Evolutionary conservation across 2,329 filamentous ascomycete genomes (phyloP).

Genomic region (Aspergillus novofumigatus): DNA sequence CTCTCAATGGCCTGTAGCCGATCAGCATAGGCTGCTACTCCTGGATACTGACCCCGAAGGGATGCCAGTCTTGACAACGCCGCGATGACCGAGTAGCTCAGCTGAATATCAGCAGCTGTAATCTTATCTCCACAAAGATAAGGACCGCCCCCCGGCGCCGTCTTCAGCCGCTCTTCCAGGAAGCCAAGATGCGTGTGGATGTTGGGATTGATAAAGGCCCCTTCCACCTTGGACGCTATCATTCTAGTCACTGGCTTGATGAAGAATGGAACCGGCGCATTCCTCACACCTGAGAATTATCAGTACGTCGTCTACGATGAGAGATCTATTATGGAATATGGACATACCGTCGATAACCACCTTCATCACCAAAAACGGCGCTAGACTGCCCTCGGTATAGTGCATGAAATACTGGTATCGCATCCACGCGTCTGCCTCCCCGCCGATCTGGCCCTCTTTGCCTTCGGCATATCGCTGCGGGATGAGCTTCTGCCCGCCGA

Average conservation of each 20-base stretch:
- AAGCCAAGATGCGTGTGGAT: conserved; percentile 42
- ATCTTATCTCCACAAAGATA: conserved; percentile 43
- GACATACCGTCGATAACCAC: conserved; percentile 57
- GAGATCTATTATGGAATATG: conserved; percentile 1
- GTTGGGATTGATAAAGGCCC: conserved; percentile 38
- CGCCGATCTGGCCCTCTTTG: conserved; percentile 52
- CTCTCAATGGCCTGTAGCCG: not conserved
- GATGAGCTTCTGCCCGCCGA: conserved; percentile 46
- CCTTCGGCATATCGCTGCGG: conserved; percentile 50
- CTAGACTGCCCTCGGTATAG: conserved; percentile 79
- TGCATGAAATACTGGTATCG: conserved; percentile 69
- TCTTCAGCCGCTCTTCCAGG: conserved; percentile 41
- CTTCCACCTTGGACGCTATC: conserved; percentile 47
- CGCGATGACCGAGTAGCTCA: conserved; percentile 45
- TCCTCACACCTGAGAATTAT: conserved; percentile 40
- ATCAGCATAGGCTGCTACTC: not conserved
- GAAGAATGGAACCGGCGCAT: conserved; percentile 62
- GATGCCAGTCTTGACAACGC: conserved; percentile 25
- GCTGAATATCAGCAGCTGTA: conserved; percentile 45
- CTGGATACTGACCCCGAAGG: not conserved
- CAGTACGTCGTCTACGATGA: not conserved
- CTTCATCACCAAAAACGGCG: conserved; percentile 63
- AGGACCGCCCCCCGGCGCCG: conserved; percentile 35
- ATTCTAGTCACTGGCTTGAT: conserved; percentile 59
- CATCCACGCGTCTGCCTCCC: conserved; percentile 58